Evolutionary conservation across 2,329 filamentous ascomycete genomes (phyloP).

Genomic region (Neonectria magnoliae): DNA sequence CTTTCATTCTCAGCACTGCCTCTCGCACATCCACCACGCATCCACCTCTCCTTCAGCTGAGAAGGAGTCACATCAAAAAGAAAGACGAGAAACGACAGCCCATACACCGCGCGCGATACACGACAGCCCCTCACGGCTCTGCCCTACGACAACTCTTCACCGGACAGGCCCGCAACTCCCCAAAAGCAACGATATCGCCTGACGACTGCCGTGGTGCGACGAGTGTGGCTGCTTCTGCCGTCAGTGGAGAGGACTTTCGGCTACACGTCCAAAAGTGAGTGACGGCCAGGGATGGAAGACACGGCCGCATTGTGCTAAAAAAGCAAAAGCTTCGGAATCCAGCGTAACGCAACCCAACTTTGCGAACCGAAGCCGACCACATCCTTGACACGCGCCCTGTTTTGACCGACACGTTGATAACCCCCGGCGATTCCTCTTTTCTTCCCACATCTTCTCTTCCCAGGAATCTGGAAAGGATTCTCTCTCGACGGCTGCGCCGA

Average conservation of each 20-base stretch:
- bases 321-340: constrained; percentile 39
- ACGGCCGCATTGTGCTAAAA: constrained; percentile 41
- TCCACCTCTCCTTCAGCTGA: constrained; percentile 15
- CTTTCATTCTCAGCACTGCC: constrained; percentile 2
- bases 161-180: constrained; percentile 30
- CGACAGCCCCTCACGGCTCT: constrained; percentile 14
- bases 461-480: constrained; percentile 18
- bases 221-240: constrained; percentile 34
- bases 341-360: constrained; percentile 34
- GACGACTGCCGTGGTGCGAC: constrained; percentile 37
- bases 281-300: constrained; percentile 34
- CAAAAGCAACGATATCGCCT: constrained; percentile 41
- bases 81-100: constrained; percentile 26
- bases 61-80: constrained; percentile 3
- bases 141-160: constrained; percentile 30
- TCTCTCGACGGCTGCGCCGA: constrained; percentile 26
- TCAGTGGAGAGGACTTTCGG: constrained; percentile 33
- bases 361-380: constrained; percentile 18
- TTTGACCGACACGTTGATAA: constrained; percentile 25
- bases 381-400: constrained; percentile 15
- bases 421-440: constrained; percentile 25
- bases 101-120: constrained; percentile 17
- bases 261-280: constrained; percentile 38
- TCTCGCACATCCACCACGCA: constrained; percentile 18
- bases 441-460: constrained; percentile 18